These are phyloP conservation scores for Luffa aegyptiaca DNA, from an alignment of 306 rosid genomes.

Conservation along the genomic window DNA sequence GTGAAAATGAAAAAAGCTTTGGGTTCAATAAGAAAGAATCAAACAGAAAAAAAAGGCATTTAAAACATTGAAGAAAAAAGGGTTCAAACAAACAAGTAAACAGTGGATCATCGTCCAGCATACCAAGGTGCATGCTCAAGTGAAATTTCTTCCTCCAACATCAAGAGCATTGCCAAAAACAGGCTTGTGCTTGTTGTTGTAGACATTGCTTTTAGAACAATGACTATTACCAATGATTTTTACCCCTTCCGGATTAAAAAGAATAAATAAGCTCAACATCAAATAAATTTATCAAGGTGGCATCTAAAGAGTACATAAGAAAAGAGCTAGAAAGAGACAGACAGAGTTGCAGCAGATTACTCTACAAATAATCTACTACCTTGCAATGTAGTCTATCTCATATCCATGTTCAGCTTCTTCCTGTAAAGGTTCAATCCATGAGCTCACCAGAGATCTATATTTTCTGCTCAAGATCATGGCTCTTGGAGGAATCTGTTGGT, in stretches of 20 bases:
- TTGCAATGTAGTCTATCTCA: conserved; percentile 89
- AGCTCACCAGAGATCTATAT: conserved; percentile 86
- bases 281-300: neutral
- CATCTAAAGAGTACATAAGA: neutral
- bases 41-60: neutral
- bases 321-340: neutral
- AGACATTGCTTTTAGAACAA: neutral
- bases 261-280: neutral
- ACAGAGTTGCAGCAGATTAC: neutral
- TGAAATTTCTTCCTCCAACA: neutral
- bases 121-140: neutral
- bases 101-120: neutral
- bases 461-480: conserved; percentile 96
- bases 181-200: neutral
- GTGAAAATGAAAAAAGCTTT: no score
- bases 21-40: neutral
- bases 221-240: neutral
- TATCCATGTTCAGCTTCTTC: conserved; percentile 97
- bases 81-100: neutral
- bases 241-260: neutral
- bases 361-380: conserved; percentile 28
- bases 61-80: neutral
- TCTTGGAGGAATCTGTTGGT: conserved; percentile 67
- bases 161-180: neutral
- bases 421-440: conserved; percentile 98